Percentiles rank a stretch among this genome's conserved stretches.
Conservation (phyloP, 805 yeast genomes). For the Sugiyamaella valdiviana region DNA sequence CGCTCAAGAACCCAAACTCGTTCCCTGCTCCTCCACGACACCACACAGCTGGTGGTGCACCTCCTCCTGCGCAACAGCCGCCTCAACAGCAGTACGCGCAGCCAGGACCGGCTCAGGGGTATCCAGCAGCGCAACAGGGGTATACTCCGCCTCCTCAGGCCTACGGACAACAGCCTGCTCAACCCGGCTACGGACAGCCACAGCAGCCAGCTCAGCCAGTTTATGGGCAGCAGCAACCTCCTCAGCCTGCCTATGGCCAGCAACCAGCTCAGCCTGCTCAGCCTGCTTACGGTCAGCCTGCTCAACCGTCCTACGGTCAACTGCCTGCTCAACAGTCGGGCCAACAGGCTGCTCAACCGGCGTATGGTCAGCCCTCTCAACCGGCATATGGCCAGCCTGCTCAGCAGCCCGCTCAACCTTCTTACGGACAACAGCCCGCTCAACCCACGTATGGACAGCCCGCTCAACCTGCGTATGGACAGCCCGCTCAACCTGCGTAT, state of each 20-base stretch:
- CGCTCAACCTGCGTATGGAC: slow-evolving; percentile 4
- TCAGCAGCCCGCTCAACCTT: slow-evolving; percentile 7
- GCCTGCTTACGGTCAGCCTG: slow-evolving; percentile 1
- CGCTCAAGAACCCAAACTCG: slow-evolving; percentile 31
- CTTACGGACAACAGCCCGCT: no score
- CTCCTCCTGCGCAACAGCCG: not conserved
- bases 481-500: not conserved
- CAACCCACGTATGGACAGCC: slow-evolving; percentile 14
- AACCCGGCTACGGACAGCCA: slow-evolving; percentile 6
- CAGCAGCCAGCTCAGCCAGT: slow-evolving; percentile 14
- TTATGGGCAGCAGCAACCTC: slow-evolving; percentile 3
- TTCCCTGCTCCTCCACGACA: slow-evolving; percentile 43
- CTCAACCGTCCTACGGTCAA: slow-evolving; percentile 1
- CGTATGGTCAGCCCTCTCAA: slow-evolving; percentile 3
- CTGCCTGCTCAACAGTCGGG: slow-evolving; percentile 14
- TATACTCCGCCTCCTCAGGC: slow-evolving; percentile 4
- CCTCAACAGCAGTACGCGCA: slow-evolving; percentile 8
- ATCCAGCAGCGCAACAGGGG: slow-evolving; percentile 12
- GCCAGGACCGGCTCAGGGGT: slow-evolving; percentile 8
- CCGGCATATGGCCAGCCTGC: slow-evolving; percentile 2
- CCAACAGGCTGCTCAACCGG: slow-evolving; percentile 9
- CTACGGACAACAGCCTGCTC: slow-evolving; percentile 11
- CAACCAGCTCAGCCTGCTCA: slow-evolving; percentile 13
- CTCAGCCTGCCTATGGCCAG: slow-evolving; percentile 6
- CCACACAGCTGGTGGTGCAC: not conserved